Evolutionary conservation across 2,329 filamentous ascomycete genomes (phyloP), one percentile per base, ranked within the genome.

Genomic region (Fusarium sp.): DNA sequence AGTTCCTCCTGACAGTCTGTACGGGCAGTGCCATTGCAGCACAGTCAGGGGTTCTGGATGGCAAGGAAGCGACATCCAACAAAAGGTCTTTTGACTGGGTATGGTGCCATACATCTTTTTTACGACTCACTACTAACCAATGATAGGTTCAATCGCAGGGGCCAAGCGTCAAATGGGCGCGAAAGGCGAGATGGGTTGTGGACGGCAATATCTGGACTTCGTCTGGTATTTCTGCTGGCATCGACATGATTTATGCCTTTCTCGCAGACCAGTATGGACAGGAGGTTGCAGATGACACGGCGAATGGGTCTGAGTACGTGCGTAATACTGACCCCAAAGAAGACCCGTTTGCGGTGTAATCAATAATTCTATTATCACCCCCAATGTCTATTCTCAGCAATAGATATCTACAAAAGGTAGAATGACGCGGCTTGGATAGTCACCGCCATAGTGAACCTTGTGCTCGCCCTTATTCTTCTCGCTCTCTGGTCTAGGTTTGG

Each of bases 181-280:
- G 80, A 0, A 79, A 81, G 43, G 89, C 89, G 10, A 80, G 89
- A 45, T 91, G 88, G 89, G 85, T 89, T 0, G 79, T 78, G 0
- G 87, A 89, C 73, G 88, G 85, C 3, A 88, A 89, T 56, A 79
- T 90, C 3, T 91, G 88, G 88, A 88, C 85, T 0, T 85, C 84
- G 3, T 88, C 87, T 0, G 89, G 89, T 0, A 84, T 91, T 7
- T 84, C 84, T 52, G 77, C 78, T 1, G 79, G 79, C 7, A 80
- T 81, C 4, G 79, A 81, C 56, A 80, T 80, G 77, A 77, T 74
- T 13, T 80, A 76, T 60, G 78, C 75, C 0, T 81, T 78, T 28
- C 69, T 77, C 15, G 60, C 67, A 3, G 63, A 68, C 1, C 59
- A 75, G 15, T 91, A 84, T 76, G 88, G 88, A 1, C 80, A 84